Evolutionary conservation across 495 filamentous ascomycete genomes (phyloP), one percentile per base, ranked within the genome.

Genomic region (Tuber magnatum): DNA sequence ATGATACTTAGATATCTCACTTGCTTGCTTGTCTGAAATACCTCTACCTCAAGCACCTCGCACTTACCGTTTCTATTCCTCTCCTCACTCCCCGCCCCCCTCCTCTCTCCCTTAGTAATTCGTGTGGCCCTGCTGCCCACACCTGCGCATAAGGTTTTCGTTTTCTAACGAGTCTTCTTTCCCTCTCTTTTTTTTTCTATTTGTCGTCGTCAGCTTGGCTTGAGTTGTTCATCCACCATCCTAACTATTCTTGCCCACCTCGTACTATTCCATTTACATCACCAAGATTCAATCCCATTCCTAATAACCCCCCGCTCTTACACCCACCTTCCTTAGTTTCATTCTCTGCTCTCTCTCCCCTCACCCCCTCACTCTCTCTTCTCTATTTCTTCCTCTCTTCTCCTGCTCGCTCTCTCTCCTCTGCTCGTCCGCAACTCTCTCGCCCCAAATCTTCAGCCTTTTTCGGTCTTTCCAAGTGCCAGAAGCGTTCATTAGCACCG

Each of bases 161-260:
- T 65, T 65, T 65, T 35, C 28, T 65, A 65, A n/a, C 56, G 28
- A 65, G 56, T 32, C 56, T 65, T 61, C n/a, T 32, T n/a, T n/a
- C n/a, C n/a, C n/a, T n/a, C n/a, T n/a, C n/a, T 35, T 65, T 14
- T 51, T 4, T 35, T 35, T 65, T 65, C 28, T 32, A 32, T 65
- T 65, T 65, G 56, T 65, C 56, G 28, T 61, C 56, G 56, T 65
- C 56, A 65, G 56, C 56, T 65, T 65, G 35, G 56, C 56, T 65
- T 61, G 51, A 61, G 51, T 61, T 61, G 51, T 61, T 32, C 56
- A 35, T 65, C 28, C 56, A 10, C 56, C 28, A 65, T 65, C 28
- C 56, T 35, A 65, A 65, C 56, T 35, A 65, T 65, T 65, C 56
- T 35, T 32, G 56, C 56, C 28, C 4, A 65, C 56, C 10, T 65